These are phyloP conservation scores for Dryadomyces quercus-mongolicae DNA, from an alignment of 2,329 filamentous ascomycete species.

Conservation along the genomic window DNA sequence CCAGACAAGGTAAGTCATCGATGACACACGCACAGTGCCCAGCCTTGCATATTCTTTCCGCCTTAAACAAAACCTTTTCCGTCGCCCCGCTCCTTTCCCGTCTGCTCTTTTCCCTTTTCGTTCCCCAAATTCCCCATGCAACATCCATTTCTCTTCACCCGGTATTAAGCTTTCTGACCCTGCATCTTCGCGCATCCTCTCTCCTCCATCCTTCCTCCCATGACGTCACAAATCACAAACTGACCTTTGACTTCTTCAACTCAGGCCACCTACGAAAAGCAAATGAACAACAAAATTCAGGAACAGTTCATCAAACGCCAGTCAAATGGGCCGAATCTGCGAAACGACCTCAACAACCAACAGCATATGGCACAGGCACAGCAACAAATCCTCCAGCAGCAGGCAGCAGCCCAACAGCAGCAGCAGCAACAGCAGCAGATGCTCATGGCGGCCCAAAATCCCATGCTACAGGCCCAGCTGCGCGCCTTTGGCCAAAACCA, in stretches of 20 bases:
- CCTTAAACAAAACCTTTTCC: neutral
- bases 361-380: conserved; percentile 15
- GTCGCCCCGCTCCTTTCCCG: neutral
- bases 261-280: conserved; percentile 30
- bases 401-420: conserved; percentile 13
- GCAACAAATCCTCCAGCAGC: conserved; percentile 20
- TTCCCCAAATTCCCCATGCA: neutral
- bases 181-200: neutral
- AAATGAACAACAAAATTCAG: conserved; percentile 30
- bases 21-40: neutral
- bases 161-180: neutral
- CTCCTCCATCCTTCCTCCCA: neutral
- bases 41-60: neutral
- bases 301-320: conserved; percentile 40
- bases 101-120: neutral
- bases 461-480: conserved; percentile 34
- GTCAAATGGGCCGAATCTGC: conserved; percentile 34
- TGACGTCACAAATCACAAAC: neutral
- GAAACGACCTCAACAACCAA: conserved; percentile 33
- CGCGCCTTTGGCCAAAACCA: conserved; percentile 38
- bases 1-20: conserved; percentile 31
- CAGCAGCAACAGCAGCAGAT: conserved; percentile 23
- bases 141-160: neutral
- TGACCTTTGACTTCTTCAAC: neutral
- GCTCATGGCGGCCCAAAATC: conserved; percentile 39